Percentiles rank a stretch among this genome's conserved stretches.
These are phyloP conservation scores for Ogataea trehaloabstinens DNA, from an alignment of 805 yeast species.

Conservation along the genomic window DNA sequence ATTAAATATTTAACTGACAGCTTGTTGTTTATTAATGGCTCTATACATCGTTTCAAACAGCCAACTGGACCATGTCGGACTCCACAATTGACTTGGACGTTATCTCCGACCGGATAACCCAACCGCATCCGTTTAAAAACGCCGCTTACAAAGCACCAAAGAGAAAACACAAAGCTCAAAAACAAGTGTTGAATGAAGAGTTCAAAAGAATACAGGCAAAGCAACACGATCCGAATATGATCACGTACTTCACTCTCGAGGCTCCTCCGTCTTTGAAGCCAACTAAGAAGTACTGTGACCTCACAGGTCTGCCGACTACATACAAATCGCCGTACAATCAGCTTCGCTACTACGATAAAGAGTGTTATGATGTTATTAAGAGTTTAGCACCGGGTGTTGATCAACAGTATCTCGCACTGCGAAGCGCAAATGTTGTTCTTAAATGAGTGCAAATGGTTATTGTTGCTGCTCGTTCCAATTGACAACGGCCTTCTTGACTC, in stretches of 20 bases:
- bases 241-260: slow-evolving; percentile 66
- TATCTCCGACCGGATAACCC: slow-evolving; percentile 38
- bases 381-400: slow-evolving; percentile 88
- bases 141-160: slow-evolving; percentile 49
- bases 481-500: slow-evolving; percentile 25
- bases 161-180: slow-evolving; percentile 68
- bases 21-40: too few relatives aligned
- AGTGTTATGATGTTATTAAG: slow-evolving; percentile 73
- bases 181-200: slow-evolving; percentile 77
- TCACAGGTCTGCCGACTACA: slow-evolving; percentile 80
- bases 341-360: slow-evolving; percentile 76
- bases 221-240: slow-evolving; percentile 39
- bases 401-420: slow-evolving; percentile 82
- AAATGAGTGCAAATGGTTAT: slow-evolving; percentile 31
- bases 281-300: slow-evolving; percentile 81
- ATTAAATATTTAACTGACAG: too few relatives aligned
- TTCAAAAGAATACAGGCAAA: slow-evolving; percentile 55
- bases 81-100: slow-evolving; percentile 11
- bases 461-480: slow-evolving; percentile 18
- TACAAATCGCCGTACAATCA: slow-evolving; percentile 76
- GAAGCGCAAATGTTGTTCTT: slow-evolving; percentile 86
- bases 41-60: too few relatives aligned
- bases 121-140: slow-evolving; percentile 57
- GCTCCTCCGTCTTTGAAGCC: slow-evolving; percentile 91
- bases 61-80: slow-evolving; percentile 1